A percentile compares a stretch with the other conserved stretches of the same genome.
These are phyloP conservation scores for Pseudogymnoascus sp. DNA, from an alignment of 2,329 filamentous ascomycete genomes.

Conservation along the genomic window DNA sequence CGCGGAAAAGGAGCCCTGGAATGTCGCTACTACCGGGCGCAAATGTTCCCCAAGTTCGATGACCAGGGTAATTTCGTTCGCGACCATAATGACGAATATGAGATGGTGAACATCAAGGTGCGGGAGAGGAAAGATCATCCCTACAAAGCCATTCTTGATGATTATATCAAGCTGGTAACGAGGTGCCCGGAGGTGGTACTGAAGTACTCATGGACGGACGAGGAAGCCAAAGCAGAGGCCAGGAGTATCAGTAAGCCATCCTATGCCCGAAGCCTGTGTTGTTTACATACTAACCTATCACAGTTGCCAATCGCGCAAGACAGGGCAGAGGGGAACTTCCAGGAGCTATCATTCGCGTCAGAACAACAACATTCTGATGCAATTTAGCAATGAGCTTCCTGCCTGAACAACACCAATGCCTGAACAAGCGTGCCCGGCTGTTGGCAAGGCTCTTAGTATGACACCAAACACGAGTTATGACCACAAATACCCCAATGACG, in stretches of 20 bases:
- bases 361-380: not conserved
- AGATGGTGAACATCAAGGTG: conserved; percentile 3
- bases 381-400: conserved; percentile 1
- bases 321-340: not conserved
- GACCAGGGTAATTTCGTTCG: not conserved
- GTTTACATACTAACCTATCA: not conserved
- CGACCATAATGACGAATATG: not conserved
- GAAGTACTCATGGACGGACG: conserved; percentile 2
- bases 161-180: conserved; percentile 5
- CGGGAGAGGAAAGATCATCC: not conserved
- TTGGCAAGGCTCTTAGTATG: not conserved
- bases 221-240: not conserved
- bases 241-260: not conserved
- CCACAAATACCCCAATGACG: not conserved
- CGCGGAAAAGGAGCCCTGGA: not conserved
- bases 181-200: not conserved
- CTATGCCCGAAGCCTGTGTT: not conserved
- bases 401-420: not conserved
- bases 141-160: not conserved
- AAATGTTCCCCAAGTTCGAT: conserved; percentile 2
- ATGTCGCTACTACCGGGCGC: conserved; percentile 8
- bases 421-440: not conserved
- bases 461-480: not conserved
- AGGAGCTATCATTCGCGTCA: not conserved
- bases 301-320: not conserved